Evolutionary conservation across 2,329 filamentous ascomycete species (phyloP).

Genomic region (Sclerotinia nivalis): DNA sequence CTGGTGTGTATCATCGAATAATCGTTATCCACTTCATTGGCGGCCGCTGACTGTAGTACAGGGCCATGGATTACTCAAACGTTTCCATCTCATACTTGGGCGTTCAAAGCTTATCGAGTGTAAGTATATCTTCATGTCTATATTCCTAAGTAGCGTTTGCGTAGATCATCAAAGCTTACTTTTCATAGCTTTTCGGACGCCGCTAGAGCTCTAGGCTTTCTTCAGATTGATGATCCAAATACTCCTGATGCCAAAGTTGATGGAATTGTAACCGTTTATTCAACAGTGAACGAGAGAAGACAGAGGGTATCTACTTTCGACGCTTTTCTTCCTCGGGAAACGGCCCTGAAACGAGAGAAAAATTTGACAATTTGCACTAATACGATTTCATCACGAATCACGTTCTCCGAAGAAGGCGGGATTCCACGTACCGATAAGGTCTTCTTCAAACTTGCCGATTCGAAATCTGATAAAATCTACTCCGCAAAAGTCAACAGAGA

Average conservation of each 20-base stretch:
- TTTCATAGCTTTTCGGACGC: conserved; percentile 12
- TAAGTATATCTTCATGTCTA: background rate
- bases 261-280: conserved; percentile 16
- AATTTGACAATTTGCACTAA: conserved; percentile 25
- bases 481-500: conserved; percentile 20
- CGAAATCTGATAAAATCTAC: conserved; percentile 13
- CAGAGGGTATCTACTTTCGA: conserved; percentile 26
- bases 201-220: conserved; percentile 17
- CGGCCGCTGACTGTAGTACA: background rate
- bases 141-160: background rate
- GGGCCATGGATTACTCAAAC: conserved; percentile 11
- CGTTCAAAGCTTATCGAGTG: background rate
- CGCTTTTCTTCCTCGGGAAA: conserved; percentile 23
- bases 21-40: background rate
- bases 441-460: conserved; percentile 8
- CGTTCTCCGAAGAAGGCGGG: background rate
- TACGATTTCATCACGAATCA: conserved; percentile 17
- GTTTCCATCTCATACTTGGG: conserved; percentile 1
- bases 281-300: conserved; percentile 19
- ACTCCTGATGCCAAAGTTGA: conserved; percentile 19
- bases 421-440: background rate
- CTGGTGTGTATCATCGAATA: background rate
- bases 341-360: conserved; percentile 15
- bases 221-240: conserved; percentile 17
- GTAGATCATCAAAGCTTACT: background rate